Evolutionary conservation across 2,329 filamentous ascomycete species (phyloP).

Genomic region (Aspergillus pseudoglaucus): DNA sequence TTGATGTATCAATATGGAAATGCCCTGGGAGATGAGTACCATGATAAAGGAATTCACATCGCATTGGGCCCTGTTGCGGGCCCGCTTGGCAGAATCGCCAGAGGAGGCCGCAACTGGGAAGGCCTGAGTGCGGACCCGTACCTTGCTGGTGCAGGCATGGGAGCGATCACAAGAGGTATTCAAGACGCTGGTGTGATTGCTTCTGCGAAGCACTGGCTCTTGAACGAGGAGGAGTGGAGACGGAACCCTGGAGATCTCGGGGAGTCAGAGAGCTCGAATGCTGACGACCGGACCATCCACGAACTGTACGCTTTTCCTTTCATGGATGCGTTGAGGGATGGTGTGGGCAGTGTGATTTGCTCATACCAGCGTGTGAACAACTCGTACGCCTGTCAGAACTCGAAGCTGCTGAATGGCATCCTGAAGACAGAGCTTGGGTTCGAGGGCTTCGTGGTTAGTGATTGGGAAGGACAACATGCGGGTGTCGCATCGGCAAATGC

Average conservation of each 20-base stretch:
- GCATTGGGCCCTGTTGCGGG: constrained; percentile 40
- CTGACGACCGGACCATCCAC: constrained; percentile 68
- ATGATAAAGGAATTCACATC: constrained; percentile 33
- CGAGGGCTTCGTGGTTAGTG: constrained; percentile 42
- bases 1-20: constrained; percentile 48
- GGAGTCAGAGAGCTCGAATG: constrained; percentile 35
- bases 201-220: constrained; percentile 40
- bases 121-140: constrained; percentile 41
- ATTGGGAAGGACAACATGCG: constrained; percentile 41
- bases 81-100: constrained; percentile 31
- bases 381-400: constrained; percentile 45
- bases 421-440: constrained; percentile 49
- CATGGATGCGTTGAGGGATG: constrained; percentile 62
- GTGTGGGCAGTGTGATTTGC: constrained; percentile 50
- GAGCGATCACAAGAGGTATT: constrained; percentile 46
- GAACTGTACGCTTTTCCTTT: constrained; percentile 76
- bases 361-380: constrained; percentile 42
- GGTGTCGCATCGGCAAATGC: constrained; percentile 42
- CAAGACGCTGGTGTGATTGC: constrained; percentile 46
- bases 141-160: constrained; percentile 39
- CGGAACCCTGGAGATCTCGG: not conserved
- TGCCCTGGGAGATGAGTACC: constrained; percentile 49
- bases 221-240: constrained; percentile 54
- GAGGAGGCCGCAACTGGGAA: constrained; percentile 31
- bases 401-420: constrained; percentile 39